Conservation (phyloP, 345 rosid genomes). For the Populus euphratica region DNA sequence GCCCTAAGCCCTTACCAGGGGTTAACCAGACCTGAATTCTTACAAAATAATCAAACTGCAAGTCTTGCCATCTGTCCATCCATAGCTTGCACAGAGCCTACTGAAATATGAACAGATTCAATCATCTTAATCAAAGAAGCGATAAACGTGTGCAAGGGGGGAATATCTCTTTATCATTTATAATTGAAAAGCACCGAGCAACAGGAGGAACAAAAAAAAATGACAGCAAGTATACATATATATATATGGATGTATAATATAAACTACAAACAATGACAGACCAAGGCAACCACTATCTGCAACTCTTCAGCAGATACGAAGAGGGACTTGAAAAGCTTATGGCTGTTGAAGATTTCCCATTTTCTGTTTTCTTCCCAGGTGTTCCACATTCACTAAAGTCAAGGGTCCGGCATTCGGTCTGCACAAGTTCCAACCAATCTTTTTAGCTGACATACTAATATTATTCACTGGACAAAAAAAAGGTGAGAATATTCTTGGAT, state of each 20-base stretch:
- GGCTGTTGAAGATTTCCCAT: conserved; percentile 37
- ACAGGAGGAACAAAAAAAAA: background rate
- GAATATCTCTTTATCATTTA: conserved; percentile 4
- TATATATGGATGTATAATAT: conserved; percentile 17
- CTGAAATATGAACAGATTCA: background rate
- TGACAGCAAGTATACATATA: background rate
- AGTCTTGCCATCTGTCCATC: background rate
- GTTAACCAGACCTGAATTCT: no score
- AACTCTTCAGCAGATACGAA: conserved; percentile 75
- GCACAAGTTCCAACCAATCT: conserved; percentile 18
- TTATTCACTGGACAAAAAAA: background rate
- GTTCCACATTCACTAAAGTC: conserved; percentile 95
- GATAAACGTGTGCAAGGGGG: background rate
- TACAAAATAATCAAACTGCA: no score
- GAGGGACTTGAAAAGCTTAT: conserved; percentile 59
- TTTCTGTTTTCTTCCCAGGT: conserved; percentile 57
- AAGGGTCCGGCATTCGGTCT: conserved; percentile 78
- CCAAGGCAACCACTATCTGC: conserved; percentile 49
- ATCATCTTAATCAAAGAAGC: background rate
- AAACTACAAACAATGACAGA: conserved; percentile 15
- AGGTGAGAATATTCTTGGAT: background rate
- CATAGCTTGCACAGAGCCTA: background rate
- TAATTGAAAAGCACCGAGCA: conserved; percentile 13
- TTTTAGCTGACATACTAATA: background rate
- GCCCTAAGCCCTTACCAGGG: background rate